Evolutionary conservation across 805 yeast genomes (phyloP).

Genomic region (Lachancea fermentati): DNA sequence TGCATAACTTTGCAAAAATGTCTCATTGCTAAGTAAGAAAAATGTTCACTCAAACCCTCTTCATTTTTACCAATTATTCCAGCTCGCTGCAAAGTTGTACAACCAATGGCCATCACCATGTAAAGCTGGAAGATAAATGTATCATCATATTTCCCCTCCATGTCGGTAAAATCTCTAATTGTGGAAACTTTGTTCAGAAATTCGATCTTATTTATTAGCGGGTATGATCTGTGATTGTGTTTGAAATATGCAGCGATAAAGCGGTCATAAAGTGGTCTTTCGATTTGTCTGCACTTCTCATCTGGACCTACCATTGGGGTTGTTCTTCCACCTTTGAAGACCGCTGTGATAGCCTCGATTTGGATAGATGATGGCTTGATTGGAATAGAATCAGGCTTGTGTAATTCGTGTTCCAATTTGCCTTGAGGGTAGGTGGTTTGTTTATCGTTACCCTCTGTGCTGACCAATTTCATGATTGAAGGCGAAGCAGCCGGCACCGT

Average conservation of each 20-base stretch:
- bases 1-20: slow-evolving; percentile 36
- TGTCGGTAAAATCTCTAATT: slow-evolving; percentile 29
- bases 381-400: slow-evolving; percentile 23
- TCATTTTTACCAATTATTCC: slow-evolving; percentile 34
- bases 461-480: too few relatives aligned
- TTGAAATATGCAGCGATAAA: slow-evolving; percentile 42
- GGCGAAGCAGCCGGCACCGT: too few relatives aligned
- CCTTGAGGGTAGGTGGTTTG: slow-evolving; percentile 8
- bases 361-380: slow-evolving; percentile 28
- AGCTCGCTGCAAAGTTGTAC: slow-evolving; percentile 43
- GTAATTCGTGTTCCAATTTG: slow-evolving; percentile 11
- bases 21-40: slow-evolving; percentile 39
- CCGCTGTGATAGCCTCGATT: slow-evolving; percentile 26
- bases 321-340: slow-evolving; percentile 28
- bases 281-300: slow-evolving; percentile 26
- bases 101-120: slow-evolving; percentile 51
- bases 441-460: too few relatives aligned
- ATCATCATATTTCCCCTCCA: slow-evolving; percentile 21
- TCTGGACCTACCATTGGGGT: slow-evolving; percentile 25
- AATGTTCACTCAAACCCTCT: slow-evolving; percentile 36
- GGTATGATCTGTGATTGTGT: slow-evolving; percentile 41
- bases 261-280: slow-evolving; percentile 31
- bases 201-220: slow-evolving; percentile 37
- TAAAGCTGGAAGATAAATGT: slow-evolving; percentile 40
- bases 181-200: slow-evolving; percentile 32